These are phyloP conservation scores for Dioscorea alata DNA, from an alignment of 106 monocot genomes.

Conservation along the genomic window DNA sequence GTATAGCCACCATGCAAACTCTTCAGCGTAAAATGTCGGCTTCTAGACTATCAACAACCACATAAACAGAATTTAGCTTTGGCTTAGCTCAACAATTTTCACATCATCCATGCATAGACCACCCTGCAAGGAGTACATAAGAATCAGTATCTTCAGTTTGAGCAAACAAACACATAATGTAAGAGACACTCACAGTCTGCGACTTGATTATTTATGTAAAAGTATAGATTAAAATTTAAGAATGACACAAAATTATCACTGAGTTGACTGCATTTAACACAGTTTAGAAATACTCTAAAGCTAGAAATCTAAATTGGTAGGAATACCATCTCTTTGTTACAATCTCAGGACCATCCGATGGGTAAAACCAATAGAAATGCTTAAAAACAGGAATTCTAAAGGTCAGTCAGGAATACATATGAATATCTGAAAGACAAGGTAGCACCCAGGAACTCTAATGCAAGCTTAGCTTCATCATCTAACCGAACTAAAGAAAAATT, in stretches of 20 bases:
- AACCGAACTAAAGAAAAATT: too few species aligned
- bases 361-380: too few species aligned
- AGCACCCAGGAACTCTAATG: too few species aligned
- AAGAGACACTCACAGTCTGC: background rate
- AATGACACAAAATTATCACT: background rate
- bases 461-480: too few species aligned
- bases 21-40: slow-evolving; percentile 30
- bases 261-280: background rate
- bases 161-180: background rate
- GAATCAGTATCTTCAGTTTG: background rate
- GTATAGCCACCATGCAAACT: slow-evolving; percentile 26
- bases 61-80: slow-evolving; percentile 13
- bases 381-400: too few species aligned
- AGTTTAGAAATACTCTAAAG: too few species aligned
- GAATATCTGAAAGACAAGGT: too few species aligned
- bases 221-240: background rate
- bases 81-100: slow-evolving; percentile 19
- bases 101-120: slow-evolving; percentile 31
- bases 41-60: slow-evolving; percentile 5
- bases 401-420: too few species aligned
- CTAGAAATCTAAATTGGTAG: too few species aligned
- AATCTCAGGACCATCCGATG: too few species aligned
- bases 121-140: slow-evolving; percentile 10
- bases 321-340: too few species aligned
- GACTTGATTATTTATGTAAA: background rate